These are phyloP conservation scores for Epichloe brachyelytri DNA, from an alignment of 2,329 filamentous ascomycete species.

Conservation along the genomic window DNA sequence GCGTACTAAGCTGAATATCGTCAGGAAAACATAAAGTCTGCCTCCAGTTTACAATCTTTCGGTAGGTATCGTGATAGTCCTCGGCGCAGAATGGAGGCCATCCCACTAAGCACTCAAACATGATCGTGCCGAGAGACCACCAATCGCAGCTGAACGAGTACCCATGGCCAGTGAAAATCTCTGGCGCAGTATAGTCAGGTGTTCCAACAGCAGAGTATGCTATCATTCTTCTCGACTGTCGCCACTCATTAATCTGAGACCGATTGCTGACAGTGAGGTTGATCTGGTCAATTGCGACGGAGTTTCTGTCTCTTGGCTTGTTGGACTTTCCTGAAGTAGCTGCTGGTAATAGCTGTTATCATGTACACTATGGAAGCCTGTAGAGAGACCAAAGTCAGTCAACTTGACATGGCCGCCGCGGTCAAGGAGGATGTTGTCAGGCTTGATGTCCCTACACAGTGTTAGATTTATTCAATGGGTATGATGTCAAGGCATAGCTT, in stretches of 20 bases:
- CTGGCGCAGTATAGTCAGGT: slow-evolving; percentile 95
- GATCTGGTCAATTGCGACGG: slow-evolving; percentile 93
- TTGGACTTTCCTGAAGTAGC: slow-evolving; percentile 67
- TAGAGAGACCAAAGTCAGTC: slow-evolving; percentile 95
- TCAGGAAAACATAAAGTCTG: slow-evolving; percentile 93
- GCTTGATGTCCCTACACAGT: slow-evolving; percentile 53
- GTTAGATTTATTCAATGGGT: too few relatives aligned
- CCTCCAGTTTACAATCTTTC: slow-evolving; percentile 98
- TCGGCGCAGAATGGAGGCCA: slow-evolving; percentile 99
- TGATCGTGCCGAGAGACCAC: slow-evolving; percentile 98
- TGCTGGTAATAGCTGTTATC: slow-evolving; percentile 98
- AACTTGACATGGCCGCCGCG: slow-evolving; percentile 94
- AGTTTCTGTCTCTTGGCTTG: slow-evolving; percentile 70
- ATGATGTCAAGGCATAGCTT: slow-evolving; percentile 16
- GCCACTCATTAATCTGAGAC: slow-evolving; percentile 96
- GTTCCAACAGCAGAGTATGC: slow-evolving; percentile 98
- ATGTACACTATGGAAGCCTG: slow-evolving; percentile 93
- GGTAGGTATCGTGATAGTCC: slow-evolving; percentile 93
- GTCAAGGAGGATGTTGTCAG: slow-evolving; percentile 94
- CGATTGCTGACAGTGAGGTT: slow-evolving; percentile 97
- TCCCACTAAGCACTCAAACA: slow-evolving; percentile 97
- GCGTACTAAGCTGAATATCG: slow-evolving; percentile 75
- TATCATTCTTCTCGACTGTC: slow-evolving; percentile 86
- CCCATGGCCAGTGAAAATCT: slow-evolving; percentile 93
- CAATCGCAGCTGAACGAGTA: slow-evolving; percentile 97